Conservation (phyloP, 106 monocot genomes). For the Dioscorea alata region DNA sequence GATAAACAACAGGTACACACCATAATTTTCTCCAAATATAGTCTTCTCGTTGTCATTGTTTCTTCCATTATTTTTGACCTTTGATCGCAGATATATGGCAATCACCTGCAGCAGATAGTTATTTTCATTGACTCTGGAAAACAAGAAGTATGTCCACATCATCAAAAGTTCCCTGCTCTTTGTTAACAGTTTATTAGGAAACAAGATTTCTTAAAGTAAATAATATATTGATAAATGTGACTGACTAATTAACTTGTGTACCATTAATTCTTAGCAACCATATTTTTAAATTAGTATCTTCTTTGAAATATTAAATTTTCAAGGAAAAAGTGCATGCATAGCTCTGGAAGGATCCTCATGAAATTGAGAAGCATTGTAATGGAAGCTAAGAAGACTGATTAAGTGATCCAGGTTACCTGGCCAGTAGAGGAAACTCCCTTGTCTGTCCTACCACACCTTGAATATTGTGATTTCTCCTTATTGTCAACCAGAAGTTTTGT, state of each 20-base stretch:
- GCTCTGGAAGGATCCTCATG: too few relatives aligned
- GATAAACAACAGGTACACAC: constrained; percentile 13
- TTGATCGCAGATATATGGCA: constrained; percentile 79
- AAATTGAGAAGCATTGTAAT: too few relatives aligned
- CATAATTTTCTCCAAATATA: constrained; percentile 14
- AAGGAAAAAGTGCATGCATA: too few relatives aligned
- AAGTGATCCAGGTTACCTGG: constrained; percentile 38
- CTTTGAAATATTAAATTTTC: too few relatives aligned
- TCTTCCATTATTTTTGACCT: constrained; percentile 24
- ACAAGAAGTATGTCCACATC: not conserved
- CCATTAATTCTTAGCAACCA: too few relatives aligned
- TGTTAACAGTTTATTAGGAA: too few relatives aligned
- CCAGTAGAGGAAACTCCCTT: constrained; percentile 94
- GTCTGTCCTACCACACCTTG: constrained; percentile 97
- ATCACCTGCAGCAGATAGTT: constrained; percentile 61
- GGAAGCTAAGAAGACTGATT: not conserved
- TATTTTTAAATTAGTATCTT: too few relatives aligned
- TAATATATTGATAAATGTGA: too few relatives aligned
- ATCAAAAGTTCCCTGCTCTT: too few relatives aligned
- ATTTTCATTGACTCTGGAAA: not conserved
- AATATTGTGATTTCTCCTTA: constrained; percentile 57
- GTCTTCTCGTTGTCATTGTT: constrained; percentile 1
- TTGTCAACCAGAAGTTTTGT: constrained; percentile 68
- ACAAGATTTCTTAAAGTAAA: too few relatives aligned
- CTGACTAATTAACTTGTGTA: too few relatives aligned